phyloP scores from a whole-genome alignment of 116 monocot species.

The Cymodocea nodosa region DNA sequence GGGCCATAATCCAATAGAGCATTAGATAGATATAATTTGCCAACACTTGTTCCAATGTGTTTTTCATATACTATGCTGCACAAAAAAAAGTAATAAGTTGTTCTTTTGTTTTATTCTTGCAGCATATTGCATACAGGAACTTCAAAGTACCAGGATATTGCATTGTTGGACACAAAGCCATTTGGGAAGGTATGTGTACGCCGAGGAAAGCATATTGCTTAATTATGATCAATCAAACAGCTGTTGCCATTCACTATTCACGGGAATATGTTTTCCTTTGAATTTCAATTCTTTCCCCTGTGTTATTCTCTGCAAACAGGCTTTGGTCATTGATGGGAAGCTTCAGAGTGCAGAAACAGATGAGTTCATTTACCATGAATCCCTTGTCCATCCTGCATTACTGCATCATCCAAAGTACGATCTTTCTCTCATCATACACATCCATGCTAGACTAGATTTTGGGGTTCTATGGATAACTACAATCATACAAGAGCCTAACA shows the following conservation, averaged over 20 bases:
- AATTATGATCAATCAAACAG: no score
- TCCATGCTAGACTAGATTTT: no score
- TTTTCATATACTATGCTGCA: no score
- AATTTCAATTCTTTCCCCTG: neutral
- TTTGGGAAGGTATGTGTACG: conserved; percentile 15
- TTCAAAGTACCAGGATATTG: conserved; percentile 26
- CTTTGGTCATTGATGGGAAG: conserved; percentile 68
- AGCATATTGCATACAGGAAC: conserved; percentile 15
- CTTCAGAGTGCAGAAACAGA: conserved; percentile 70
- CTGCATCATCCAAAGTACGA: conserved; percentile 41
- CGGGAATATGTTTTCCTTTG: no score
- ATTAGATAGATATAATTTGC: no score
- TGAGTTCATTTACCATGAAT: conserved; percentile 82
- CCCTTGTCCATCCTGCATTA: conserved; percentile 50
- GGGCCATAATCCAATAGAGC: no score
- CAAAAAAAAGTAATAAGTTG: no score
- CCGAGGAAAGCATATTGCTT: no score
- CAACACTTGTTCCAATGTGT: no score
- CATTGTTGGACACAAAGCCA: conserved; percentile 24
- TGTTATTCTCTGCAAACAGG: conserved; percentile 15
- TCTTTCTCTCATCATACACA: neutral
- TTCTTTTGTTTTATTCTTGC: neutral
- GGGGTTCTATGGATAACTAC: no score
- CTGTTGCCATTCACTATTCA: no score
- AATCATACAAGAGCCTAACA: no score